Evolutionary conservation across 1,284 basidiomycete species (phyloP).

Genomic region (Trichosporon sp.): DNA sequence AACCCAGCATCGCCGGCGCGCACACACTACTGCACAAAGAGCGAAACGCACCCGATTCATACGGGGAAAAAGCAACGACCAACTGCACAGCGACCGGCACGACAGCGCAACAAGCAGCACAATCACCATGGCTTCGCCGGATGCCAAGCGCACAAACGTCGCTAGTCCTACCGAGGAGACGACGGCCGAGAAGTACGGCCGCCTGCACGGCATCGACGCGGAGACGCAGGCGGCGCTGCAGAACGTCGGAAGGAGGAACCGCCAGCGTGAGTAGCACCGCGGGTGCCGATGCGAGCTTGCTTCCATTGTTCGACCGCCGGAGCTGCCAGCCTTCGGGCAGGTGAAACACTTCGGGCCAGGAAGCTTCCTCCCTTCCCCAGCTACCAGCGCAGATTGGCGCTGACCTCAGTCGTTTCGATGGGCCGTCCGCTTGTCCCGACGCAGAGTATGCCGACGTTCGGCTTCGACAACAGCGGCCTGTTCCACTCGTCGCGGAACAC

Average conservation of each 20-base stretch:
- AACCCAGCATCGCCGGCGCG: too few relatives aligned
- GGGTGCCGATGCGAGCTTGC: too few relatives aligned
- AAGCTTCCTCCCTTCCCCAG: not conserved
- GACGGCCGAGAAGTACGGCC: constrained; percentile 39
- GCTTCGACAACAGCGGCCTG: constrained; percentile 11
- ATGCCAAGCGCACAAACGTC: constrained; percentile 26
- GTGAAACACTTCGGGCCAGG: not conserved
- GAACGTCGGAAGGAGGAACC: constrained; percentile 32
- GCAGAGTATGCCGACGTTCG: constrained; percentile 31
- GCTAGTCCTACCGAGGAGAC: constrained; percentile 21
- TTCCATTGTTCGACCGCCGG: not conserved
- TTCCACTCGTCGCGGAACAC: constrained; percentile 26
- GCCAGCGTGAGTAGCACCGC: constrained; percentile 37
- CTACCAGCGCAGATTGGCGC: not conserved
- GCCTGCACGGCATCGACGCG: constrained; percentile 33
- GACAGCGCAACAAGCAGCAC: not conserved
- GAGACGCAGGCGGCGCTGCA: constrained; percentile 32
- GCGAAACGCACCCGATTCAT: too few relatives aligned
- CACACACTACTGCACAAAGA: too few relatives aligned
- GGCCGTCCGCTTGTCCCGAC: constrained; percentile 34
- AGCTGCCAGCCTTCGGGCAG: not conserved
- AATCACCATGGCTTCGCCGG: constrained; percentile 13
- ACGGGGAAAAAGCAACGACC: not conserved
- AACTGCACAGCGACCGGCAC: not conserved
- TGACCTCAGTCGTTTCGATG: constrained; percentile 22